phyloP scores from a whole-genome alignment of 2,329 filamentous ascomycete genomes.

The Fusarium drepaniforme region DNA sequence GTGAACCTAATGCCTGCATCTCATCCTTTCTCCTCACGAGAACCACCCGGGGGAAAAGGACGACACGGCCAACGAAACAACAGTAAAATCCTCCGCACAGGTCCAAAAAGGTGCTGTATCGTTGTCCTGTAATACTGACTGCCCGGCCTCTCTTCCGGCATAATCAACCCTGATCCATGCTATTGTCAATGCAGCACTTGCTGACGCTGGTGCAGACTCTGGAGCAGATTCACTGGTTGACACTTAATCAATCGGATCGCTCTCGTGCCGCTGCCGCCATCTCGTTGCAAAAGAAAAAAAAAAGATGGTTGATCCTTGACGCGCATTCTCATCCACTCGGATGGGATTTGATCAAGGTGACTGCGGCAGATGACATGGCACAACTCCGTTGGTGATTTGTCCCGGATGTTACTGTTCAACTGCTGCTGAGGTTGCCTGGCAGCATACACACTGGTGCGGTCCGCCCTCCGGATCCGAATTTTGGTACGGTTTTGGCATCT shows the following conservation, averaged over 20 bases:
- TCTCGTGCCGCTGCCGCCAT: background rate
- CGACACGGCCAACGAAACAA: constrained; percentile 22
- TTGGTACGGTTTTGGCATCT: background rate
- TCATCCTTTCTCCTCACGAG: constrained; percentile 34
- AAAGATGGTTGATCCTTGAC: background rate
- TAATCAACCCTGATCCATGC: constrained; percentile 20
- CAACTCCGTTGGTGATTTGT: background rate
- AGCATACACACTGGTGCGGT: background rate
- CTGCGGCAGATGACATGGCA: background rate
- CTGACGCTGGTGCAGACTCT: constrained; percentile 5
- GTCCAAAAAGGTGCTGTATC: constrained; percentile 4
- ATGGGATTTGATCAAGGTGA: background rate
- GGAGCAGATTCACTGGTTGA: constrained; percentile 16
- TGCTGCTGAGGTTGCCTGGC: background rate
- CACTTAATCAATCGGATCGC: constrained; percentile 1
- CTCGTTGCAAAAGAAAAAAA: background rate
- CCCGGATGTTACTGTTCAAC: background rate
- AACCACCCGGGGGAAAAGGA: constrained; percentile 28
- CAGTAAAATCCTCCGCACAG: constrained; percentile 23
- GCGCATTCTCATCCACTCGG: background rate
- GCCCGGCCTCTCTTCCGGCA: constrained; percentile 8
- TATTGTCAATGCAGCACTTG: constrained; percentile 9
- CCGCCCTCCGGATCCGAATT: background rate
- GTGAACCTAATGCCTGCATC: background rate
- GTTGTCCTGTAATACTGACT: background rate